These are phyloP conservation scores for Leccinum sublutescens DNA, from an alignment of 768 basidiomycete genomes.

Conservation along the genomic window DNA sequence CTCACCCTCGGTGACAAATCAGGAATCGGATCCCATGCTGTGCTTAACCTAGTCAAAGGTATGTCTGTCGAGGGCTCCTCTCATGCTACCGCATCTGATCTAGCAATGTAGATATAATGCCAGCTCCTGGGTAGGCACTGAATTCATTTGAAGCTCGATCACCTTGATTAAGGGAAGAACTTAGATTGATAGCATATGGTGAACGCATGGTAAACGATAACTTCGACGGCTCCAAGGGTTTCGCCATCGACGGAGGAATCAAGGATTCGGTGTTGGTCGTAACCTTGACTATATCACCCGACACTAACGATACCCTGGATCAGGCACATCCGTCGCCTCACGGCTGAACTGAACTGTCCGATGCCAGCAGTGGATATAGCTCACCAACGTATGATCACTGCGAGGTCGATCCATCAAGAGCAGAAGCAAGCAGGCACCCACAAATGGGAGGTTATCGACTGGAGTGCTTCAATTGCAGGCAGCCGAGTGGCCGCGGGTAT, in stretches of 20 bases:
- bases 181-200: slow-evolving; percentile 55
- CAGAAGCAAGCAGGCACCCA: slow-evolving; percentile 44
- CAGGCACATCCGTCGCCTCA: slow-evolving; percentile 69
- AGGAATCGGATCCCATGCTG: slow-evolving; percentile 66
- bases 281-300: background rate
- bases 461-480: slow-evolving; percentile 80
- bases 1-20: slow-evolving; percentile 84
- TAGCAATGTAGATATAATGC: slow-evolving; percentile 54
- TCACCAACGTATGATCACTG: slow-evolving; percentile 75
- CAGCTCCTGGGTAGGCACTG: slow-evolving; percentile 52
- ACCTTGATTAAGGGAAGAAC: slow-evolving; percentile 1
- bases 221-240: slow-evolving; percentile 74
- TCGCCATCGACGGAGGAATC: slow-evolving; percentile 82
- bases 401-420: slow-evolving; percentile 65
- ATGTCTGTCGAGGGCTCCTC: slow-evolving; percentile 1
- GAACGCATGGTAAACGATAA: slow-evolving; percentile 69
- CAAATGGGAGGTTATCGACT: slow-evolving; percentile 66
- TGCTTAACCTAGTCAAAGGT: slow-evolving; percentile 61
- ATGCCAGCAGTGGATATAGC: slow-evolving; percentile 74
- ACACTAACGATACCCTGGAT: slow-evolving; percentile 5
- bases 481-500: slow-evolving; percentile 73
- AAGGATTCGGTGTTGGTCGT: slow-evolving; percentile 68
- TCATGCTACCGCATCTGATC: slow-evolving; percentile 13
- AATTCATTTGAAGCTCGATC: background rate
- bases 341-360: slow-evolving; percentile 60